Conservation (phyloP, 2,329 filamentous ascomycete genomes). For the Penicillium sp. region DNA sequence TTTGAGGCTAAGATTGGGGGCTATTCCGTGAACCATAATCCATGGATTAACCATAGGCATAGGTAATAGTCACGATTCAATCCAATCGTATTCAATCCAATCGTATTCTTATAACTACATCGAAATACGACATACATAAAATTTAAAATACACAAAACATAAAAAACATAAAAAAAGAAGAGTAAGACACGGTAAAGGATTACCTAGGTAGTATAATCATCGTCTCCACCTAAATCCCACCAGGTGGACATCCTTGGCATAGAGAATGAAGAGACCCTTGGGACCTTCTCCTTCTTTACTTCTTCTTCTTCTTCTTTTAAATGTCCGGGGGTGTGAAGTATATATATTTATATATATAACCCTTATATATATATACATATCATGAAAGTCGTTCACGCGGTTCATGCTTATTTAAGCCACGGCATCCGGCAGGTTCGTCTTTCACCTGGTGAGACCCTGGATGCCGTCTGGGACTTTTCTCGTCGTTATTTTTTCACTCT, state of each 20-base stretch:
- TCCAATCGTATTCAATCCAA: no score
- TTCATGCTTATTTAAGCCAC: conserved; percentile 12
- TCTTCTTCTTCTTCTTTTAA: not conserved
- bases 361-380: not conserved
- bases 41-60: no score
- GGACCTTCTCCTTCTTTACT: not conserved
- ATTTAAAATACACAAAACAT: no score
- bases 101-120: no score
- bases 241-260: not conserved
- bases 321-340: not conserved
- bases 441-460: conserved; percentile 15
- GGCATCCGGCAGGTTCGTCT: conserved; percentile 10
- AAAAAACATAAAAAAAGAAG: no score
- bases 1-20: no score
- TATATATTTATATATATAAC: not conserved
- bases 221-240: not conserved
- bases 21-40: no score
- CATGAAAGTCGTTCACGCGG: conserved; percentile 12
- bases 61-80: no score
- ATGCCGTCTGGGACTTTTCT: conserved; percentile 28
- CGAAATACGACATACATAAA: no score
- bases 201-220: not conserved
- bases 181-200: no score
- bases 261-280: not conserved
- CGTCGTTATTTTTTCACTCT: conserved; percentile 34